Evolutionary conservation across 1,284 basidiomycete genomes (phyloP).

Genomic region (Leccinum cinnamomeum): DNA sequence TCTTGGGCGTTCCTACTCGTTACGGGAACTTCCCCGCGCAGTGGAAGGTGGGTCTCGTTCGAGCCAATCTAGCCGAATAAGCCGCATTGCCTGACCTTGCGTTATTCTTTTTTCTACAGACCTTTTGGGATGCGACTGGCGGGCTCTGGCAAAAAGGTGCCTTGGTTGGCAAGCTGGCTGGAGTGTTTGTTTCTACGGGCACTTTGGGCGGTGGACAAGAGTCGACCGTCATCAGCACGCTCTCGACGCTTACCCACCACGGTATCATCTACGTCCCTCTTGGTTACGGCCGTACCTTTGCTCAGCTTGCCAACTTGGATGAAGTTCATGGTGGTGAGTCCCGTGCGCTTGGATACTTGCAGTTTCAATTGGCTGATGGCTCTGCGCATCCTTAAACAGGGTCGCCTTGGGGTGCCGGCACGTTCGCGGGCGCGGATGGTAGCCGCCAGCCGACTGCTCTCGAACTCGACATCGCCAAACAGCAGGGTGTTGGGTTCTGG

Average conservation of each 20-base stretch:
- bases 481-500: conserved; percentile 67
- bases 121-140: conserved; percentile 83
- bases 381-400: conserved; percentile 37
- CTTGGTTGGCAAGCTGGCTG: conserved; percentile 80
- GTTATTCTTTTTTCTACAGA: conserved; percentile 38
- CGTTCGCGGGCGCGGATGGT: conserved; percentile 63
- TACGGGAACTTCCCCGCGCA: conserved; percentile 71
- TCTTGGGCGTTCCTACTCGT: conserved; percentile 80
- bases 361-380: neutral
- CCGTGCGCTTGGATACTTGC: neutral
- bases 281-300: conserved; percentile 65
- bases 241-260: conserved; percentile 82
- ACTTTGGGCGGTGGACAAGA: conserved; percentile 75
- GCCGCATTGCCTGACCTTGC: neutral
- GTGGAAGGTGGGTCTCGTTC: conserved; percentile 54
- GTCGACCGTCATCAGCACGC: conserved; percentile 58
- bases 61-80: neutral
- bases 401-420: conserved; percentile 73
- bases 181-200: conserved; percentile 69
- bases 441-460: conserved; percentile 60
- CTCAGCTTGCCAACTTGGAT: conserved; percentile 56
- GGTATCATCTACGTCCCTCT: conserved; percentile 79
- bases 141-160: conserved; percentile 70
- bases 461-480: conserved; percentile 64
- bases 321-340: conserved; percentile 71